Conservation (phyloP, 2,329 filamentous ascomycete species). For the Sphaerostilbella broomeana region DNA sequence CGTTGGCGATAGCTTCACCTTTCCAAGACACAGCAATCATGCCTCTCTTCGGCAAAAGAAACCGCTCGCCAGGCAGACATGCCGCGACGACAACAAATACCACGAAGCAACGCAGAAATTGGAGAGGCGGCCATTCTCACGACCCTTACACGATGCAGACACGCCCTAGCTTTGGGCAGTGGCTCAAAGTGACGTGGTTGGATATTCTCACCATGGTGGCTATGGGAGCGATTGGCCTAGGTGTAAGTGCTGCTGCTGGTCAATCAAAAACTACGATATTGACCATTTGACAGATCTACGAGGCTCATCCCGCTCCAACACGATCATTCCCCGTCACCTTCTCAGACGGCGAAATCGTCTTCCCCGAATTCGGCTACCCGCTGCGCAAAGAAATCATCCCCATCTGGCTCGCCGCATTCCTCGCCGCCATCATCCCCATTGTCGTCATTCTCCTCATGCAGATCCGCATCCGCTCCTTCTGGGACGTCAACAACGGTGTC, state of each 20-base stretch:
- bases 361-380: conserved; percentile 65
- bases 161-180: conserved; percentile 59
- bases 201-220: conserved; percentile 61
- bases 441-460: conserved; percentile 58
- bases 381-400: conserved; percentile 64
- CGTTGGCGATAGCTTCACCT: not conserved
- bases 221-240: conserved; percentile 61
- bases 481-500: conserved; percentile 64
- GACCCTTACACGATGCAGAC: conserved; percentile 37
- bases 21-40: conserved; percentile 1
- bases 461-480: conserved; percentile 60
- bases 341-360: conserved; percentile 59
- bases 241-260: conserved; percentile 42
- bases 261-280: too few species aligned
- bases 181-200: conserved; percentile 60
- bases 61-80: not conserved
- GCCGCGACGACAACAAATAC: not conserved
- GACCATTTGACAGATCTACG: conserved; percentile 46
- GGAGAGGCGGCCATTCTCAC: not conserved
- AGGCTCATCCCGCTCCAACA: conserved; percentile 57
- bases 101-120: not conserved
- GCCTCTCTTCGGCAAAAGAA: conserved; percentile 8
- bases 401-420: conserved; percentile 62
- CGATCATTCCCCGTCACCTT: conserved; percentile 66
- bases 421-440: conserved; percentile 60